Conservation (phyloP, 1,139 yeast genomes). For the Spencermartinsiella ligniputridi region DNA sequence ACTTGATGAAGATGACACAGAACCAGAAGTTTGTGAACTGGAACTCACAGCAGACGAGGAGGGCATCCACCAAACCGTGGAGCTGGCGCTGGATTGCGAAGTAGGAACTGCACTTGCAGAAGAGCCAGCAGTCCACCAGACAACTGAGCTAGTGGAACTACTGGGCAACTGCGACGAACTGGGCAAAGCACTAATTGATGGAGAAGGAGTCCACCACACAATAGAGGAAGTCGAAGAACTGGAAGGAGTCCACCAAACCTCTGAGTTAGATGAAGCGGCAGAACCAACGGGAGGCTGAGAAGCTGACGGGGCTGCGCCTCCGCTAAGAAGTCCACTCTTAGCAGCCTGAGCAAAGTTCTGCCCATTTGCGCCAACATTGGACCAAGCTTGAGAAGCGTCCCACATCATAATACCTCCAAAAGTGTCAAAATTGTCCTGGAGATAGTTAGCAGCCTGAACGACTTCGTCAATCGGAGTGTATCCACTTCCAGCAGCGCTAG, state of each 20-base stretch:
- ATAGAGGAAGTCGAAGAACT: slow-evolving; percentile 2
- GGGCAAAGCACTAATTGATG: background rate
- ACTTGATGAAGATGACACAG: background rate
- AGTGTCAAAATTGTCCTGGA: slow-evolving; percentile 34
- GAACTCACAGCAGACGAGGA: background rate
- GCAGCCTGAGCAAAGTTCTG: slow-evolving; percentile 41
- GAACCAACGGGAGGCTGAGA: slow-evolving; percentile 5
- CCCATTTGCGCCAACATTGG: slow-evolving; percentile 38
- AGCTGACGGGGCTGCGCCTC: slow-evolving; percentile 9
- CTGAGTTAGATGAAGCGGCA: slow-evolving; percentile 3
- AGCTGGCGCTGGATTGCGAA: background rate
- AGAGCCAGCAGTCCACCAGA: slow-evolving; percentile 7
- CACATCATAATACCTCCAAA: slow-evolving; percentile 88
- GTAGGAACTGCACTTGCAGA: slow-evolving; percentile 1
- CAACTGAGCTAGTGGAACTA: slow-evolving; percentile 4
- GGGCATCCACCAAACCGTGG: slow-evolving; percentile 9
- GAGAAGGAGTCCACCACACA: slow-evolving; percentile 9
- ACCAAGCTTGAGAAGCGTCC: slow-evolving; percentile 86
- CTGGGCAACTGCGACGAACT: background rate
- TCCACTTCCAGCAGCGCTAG: slow-evolving; percentile 65
- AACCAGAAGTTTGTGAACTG: background rate
- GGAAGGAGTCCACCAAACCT: slow-evolving; percentile 7
- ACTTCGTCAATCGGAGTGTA: slow-evolving; percentile 37
- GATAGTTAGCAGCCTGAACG: slow-evolving; percentile 16
- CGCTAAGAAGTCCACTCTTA: slow-evolving; percentile 35